Conservation (phyloP, 192 early-diverging fungal species). For the Glomus cerebriforme region DNA sequence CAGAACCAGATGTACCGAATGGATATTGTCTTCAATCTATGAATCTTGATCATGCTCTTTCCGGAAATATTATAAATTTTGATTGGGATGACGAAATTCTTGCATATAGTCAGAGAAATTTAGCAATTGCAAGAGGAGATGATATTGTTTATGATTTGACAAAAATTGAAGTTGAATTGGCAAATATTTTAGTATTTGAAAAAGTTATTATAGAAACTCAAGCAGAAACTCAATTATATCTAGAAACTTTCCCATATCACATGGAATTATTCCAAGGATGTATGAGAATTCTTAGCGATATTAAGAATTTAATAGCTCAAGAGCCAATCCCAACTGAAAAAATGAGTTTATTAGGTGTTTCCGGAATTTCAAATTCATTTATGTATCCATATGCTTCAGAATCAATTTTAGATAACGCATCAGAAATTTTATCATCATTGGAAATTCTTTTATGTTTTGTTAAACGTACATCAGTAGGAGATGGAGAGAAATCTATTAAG, state of each 20-base stretch:
- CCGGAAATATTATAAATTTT: slow-evolving; percentile 10
- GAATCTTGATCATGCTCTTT: background rate
- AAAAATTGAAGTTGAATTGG: slow-evolving; percentile 30
- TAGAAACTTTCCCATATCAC: slow-evolving; percentile 30
- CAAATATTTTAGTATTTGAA: slow-evolving; percentile 20
- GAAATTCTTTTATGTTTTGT: slow-evolving; percentile 36
- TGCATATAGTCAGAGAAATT: slow-evolving; percentile 24
- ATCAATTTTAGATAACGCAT: slow-evolving; percentile 1
- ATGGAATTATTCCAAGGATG: slow-evolving; percentile 31
- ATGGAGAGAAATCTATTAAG: slow-evolving; percentile 20
- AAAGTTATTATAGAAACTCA: slow-evolving; percentile 27
- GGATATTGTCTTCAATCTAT: slow-evolving; percentile 18
- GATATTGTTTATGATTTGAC: slow-evolving; percentile 16
- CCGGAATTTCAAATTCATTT: background rate
- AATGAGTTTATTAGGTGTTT: background rate
- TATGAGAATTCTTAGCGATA: slow-evolving; percentile 24
- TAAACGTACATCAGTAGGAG: slow-evolving; percentile 7
- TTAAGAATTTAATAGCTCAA: slow-evolving; percentile 28
- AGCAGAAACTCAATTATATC: background rate
- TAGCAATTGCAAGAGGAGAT: background rate
- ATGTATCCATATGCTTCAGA: background rate
- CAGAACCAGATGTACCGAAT: background rate
- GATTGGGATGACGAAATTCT: slow-evolving; percentile 28
- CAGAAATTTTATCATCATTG: slow-evolving; percentile 21
- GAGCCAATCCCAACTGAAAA: slow-evolving; percentile 19